Evolutionary conservation across 306 rosid species (phyloP), one percentile per base, ranked within the genome.

Genomic region (Cyamopsis tetragonoloba): DNA sequence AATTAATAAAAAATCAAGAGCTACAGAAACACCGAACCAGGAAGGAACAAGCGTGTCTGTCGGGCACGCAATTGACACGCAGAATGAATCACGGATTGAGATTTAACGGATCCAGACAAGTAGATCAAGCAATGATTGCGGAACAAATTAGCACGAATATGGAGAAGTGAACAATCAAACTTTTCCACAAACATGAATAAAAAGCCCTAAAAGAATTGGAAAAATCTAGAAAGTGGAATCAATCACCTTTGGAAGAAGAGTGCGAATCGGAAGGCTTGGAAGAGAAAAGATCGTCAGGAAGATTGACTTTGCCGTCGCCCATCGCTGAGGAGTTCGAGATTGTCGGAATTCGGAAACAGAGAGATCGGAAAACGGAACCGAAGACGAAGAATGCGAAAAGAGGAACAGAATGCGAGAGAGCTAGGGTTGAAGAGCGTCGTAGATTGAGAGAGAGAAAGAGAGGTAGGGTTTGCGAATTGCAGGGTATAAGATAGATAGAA

Each of bases 271-370:
- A 43, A 27, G 46, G 34, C 60, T 71, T 82, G 53, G 89, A 75
- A 22, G 79, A 70, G 47, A 75, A 81, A 76, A 80, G 86, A 82
- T 84, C 92, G 65, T 84, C 85, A 12, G 89, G 87, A 24, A 87
- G 85, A 82, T 79, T 80, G 70, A 80, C 50, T 63, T 82, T 80
- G 60, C 76, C 82, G 71, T 78, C 83, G 55, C 81, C 72, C 87
- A 78, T 84, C 22, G 72, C 20, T n/a, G 55, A 49, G 48, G 77
- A 72, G 79, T 51, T 24, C 54, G 56, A 68, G 76, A 66, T 61
- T 53, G 76, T 39, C 27, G 42, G 46, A 57, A 74, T 77, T 78
- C 11, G 46, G 41, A 10, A 34, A 61, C 35, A 13, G 60, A 32
- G 70, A 77, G 75, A 68, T 74, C 65, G 66, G 44, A 71, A 63